Evolutionary conservation across 345 rosid species (phyloP), one percentile per base, ranked within the genome.

Genomic region (Eucalyptus tenuipes): DNA sequence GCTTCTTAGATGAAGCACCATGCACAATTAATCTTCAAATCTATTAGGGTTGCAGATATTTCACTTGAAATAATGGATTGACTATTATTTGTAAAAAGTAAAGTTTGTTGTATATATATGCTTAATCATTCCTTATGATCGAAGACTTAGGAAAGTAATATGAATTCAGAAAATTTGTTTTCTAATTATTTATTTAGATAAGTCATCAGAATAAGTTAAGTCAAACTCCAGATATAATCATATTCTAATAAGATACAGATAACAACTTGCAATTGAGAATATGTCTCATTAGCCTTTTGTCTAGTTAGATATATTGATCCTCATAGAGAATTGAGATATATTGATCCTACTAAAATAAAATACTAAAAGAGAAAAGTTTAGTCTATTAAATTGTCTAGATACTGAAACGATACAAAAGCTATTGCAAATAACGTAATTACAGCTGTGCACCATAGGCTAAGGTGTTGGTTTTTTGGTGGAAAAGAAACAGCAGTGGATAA

Each of bases 141-240:
- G n/a, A 64, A 64, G 1, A 64, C 71, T 6, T 61, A 64, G 5
- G n/a, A 29, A 64, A 64, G 18, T 64, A 64, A 61, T 13, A 29
- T 61, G 61, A 55, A 55, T 55, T 22, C 2, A 61, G 17, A 6
- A 3, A 29, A 6, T 61, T 61, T 29, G 9, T 13, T 29, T 17
- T 71, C 6, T 33, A 33, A 71, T 17, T 71, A 33, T 71, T 37
- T 18, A 71, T 33, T 68, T 71, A 33, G 81, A 71, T 5, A 71
- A 40, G 1, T 33, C 7, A 33, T 4, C 4, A 10, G 0, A 71
- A 71, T 18, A 2, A 33, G 7, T 33, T 71, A 11, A 71, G 24
- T 71, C 25, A 16, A 71, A 33, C 11, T 8, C 0, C 7, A 71
- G 1, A 71, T 71, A 17, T 17, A 71, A 33, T 37, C 9, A 4